Evolutionary conservation across 352 stramenopile genomes (phyloP), one percentile per base, ranked within the genome.

Genomic region (Phytophthora tentaculata): DNA sequence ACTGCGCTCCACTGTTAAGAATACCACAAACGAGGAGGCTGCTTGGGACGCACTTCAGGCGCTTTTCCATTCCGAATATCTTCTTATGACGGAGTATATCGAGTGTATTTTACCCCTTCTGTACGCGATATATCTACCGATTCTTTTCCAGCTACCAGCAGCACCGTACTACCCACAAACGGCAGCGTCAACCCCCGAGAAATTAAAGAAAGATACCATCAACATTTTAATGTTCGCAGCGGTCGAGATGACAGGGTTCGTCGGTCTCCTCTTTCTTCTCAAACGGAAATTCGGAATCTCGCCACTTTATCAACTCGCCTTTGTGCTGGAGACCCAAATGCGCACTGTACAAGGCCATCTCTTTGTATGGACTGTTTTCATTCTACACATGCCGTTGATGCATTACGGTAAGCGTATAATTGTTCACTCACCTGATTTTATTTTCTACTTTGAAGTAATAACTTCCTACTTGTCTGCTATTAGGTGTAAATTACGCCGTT

Each of bases 1-100:
- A 5, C 39, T 57, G 2, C 41, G 19, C 12, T 56, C 57, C 19
- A n/a, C 43, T 28, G 19, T 56, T 12, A 20, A 24, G n/a, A 39
- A 9, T 10, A 19, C 8, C 23, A 17, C 49, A 9, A 35, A 17
- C 2, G n/a, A 59, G 19, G 26, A 69, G 45, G 52, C 45, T 17
- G 41, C 67, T 32, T 44, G 43, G 13, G 55, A 74, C 17, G 64
- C 49, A 4, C 69, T 73, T 3, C 51, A 66, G 23, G 44, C 60
- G 28, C 63, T 77, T 35, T 82, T 80, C 49, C 63, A 68, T 39
- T 69, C 59, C 6, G 67, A 81, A 24, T 76, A 71, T 37, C 5
- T 76, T 4, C 53, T 75, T 0, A 56, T 73, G 39, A 37, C 50
- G 3, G 71, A 77, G 57, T 80, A 80, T 50, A 67, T 77, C 48